Percentiles rank a stretch among this genome's conserved stretches.
Evolutionary conservation across 176 grass and related monocot genomes (phyloP).

Genomic region (Coix lacrymajobi): DNA sequence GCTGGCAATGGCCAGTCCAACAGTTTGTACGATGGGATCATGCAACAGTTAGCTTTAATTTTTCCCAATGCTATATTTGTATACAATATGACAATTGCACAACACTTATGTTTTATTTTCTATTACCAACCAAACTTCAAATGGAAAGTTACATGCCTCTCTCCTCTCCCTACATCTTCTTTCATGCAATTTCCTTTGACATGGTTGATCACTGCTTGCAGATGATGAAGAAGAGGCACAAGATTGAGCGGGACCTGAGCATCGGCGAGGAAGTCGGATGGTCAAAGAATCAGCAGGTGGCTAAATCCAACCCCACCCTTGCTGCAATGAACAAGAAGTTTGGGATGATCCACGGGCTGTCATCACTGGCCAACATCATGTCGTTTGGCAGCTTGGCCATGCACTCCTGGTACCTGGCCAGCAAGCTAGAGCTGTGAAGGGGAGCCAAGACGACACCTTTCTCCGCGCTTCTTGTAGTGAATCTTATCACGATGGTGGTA

Average conservation of each 20-base stretch:
- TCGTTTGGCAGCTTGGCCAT: slow-evolving; percentile 92
- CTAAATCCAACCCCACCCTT: slow-evolving; percentile 71
- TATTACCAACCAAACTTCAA: neutral
- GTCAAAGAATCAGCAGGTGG: slow-evolving; percentile 84
- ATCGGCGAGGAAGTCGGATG: slow-evolving; percentile 90
- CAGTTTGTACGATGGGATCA: neutral
- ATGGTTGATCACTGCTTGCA: slow-evolving; percentile 24
- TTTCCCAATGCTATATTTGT: neutral
- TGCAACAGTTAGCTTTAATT: neutral
- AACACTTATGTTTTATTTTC: neutral
- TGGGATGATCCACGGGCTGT: slow-evolving; percentile 93
- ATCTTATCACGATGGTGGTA: neutral
- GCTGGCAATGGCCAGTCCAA: neutral
- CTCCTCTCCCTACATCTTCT: neutral
- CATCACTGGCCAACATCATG: slow-evolving; percentile 88
- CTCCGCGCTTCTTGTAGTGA: neutral
- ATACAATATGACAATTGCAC: neutral
- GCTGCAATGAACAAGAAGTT: slow-evolving; percentile 92
- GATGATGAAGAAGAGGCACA: slow-evolving; percentile 99
- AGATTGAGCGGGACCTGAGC: slow-evolving; percentile 78
- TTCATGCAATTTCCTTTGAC: neutral
- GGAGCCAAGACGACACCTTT: neutral
- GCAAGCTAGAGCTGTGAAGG: slow-evolving; percentile 75
- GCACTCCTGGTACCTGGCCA: slow-evolving; percentile 90
- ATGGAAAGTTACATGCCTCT: neutral